Base-by-base conservation (phyloP, 2,329 filamentous ascomycete genomes). In the Monilinia vaccinii-corymbosi region DNA sequence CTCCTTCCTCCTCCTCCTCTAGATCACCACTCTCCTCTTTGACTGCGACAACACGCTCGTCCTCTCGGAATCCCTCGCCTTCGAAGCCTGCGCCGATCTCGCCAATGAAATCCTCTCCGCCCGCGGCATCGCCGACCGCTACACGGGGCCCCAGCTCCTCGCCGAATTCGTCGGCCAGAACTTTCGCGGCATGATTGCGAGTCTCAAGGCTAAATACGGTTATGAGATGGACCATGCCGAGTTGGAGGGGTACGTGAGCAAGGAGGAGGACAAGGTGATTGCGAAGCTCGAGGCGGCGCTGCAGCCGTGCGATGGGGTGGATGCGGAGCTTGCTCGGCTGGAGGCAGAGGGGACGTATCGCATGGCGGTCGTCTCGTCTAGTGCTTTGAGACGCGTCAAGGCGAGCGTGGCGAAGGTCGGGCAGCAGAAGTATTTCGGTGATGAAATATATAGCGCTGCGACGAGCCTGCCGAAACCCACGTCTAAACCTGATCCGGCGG, bases 31-130 rank as follows among this genome's bases (percentile, higher is more conserved):
- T 65, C 78, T 91, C 71, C 81, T 91, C 68, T 88, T 91, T 74
- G 87, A 91, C 74, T 86, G 82, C 75, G 83, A 96, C 83, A 96
- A 96, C 82, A 96, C 91, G 65, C 89, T 96, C 73, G 91, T 94
- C 73, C 84, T 94, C 69, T 95, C 90, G 58, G 92, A 96, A 79
- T 86, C 89, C 71, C 82, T 96, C 68, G 91, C 91, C 72, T 96
- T 96, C 74, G 89, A 93, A 77, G 91, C 89, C 67, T 96, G 90
- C 75, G 89, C 91, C 70, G 88, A 89, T 62, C 85, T 96, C 65
- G 87, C 91, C 79, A 96, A 96, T 77, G 80, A 91, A 74, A 89
- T 96, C 73, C 84, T 93, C 73, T 79, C 81, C 68, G 81, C 81
- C 70, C 81, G 87, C 71, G 77, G 79, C 68, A 78, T 90, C 62